Evolutionary conservation across 331 rosid genomes (phyloP), one percentile per base, ranked within the genome.

Genomic region (Ulmus americana): DNA sequence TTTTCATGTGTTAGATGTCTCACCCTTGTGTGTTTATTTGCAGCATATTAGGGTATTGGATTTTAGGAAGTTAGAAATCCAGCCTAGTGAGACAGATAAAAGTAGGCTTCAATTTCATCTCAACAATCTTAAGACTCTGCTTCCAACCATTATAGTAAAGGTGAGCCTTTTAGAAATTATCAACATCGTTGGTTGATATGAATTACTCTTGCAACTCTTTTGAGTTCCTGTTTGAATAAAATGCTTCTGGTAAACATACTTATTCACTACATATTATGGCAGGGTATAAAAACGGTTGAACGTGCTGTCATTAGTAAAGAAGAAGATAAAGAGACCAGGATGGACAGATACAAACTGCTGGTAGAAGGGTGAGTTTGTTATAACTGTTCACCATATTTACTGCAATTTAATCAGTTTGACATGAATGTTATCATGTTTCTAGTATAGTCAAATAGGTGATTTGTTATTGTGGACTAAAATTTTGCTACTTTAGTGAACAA

Each of bases 351-450:
- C 78, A 71, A 77, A 35, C 76, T 91, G 73, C 76, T 84, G 80
- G 96, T 87, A 10, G 96, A 91, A 82, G 96, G 97, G 97, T 91
- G 63, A 84, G 96, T 86, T 74, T 79, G 57, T 70, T 68, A 14
- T 50, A 48, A 54, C 28, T 13, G 11, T 51, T 63, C 13, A 53
- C 50, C 58, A 35, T 63, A 45, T 44, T 35, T 42, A 35, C 52
- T 47, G 39, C 8, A 39, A 48, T 50, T 44, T 62, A 44, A 14
- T 9, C 47, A 48, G 14, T 59, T 45, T 49, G 65, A 44, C 49
- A 16, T 6, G 52, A 10, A 18, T 10, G 52, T 15, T 44, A 28
- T 28, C 4, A 20, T 20, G 65, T 12, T 50, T 48, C 38, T 49
- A 8, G 12, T 16, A 12, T 13, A n/a, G 10, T 20, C 12, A 54